Conservation (phyloP, 2,329 filamentous ascomycete genomes). For the Botrytis porri region DNA sequence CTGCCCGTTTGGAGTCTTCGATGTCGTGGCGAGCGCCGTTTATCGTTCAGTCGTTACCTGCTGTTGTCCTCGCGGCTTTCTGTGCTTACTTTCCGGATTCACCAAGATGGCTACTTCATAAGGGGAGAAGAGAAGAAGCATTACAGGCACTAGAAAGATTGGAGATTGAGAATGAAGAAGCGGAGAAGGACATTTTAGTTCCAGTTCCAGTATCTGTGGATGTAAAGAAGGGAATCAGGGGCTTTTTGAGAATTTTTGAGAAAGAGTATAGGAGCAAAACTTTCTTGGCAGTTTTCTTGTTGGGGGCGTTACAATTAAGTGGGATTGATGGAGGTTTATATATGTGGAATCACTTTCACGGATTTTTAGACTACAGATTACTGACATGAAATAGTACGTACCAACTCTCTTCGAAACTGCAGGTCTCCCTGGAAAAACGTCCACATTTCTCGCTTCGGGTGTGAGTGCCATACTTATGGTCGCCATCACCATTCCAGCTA, state of each 20-base stretch:
- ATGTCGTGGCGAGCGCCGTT: conserved; percentile 55
- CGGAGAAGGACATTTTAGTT: conserved; percentile 22
- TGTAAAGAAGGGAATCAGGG: neutral
- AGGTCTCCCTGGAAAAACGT: neutral
- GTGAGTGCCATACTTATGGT: neutral
- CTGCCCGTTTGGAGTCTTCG: conserved; percentile 44
- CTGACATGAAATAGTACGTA: neutral
- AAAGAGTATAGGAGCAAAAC: conserved; percentile 46
- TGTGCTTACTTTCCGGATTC: conserved; percentile 49
- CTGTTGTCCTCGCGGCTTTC: conserved; percentile 40
- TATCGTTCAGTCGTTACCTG: conserved; percentile 44
- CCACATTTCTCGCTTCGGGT: neutral
- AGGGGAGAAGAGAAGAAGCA: conserved; percentile 48
- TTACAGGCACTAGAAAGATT: conserved; percentile 37
- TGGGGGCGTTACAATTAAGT: conserved; percentile 55
- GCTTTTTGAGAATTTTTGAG: conserved; percentile 28
- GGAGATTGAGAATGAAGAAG: conserved; percentile 23
- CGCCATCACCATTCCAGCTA: neutral
- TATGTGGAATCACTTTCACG: conserved; percentile 39
- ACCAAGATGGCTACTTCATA: conserved; percentile 54
- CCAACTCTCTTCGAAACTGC: neutral
- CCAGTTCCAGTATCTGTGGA: neutral
- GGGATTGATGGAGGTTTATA: conserved; percentile 61
- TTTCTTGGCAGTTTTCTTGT: conserved; percentile 51
- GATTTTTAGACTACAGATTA: neutral